A percentile compares a stretch with the other conserved stretches of the same genome.
phyloP scores from a whole-genome alignment of 192 early-diverging fungal genomes.

The Piromyces finnis region DNA sequence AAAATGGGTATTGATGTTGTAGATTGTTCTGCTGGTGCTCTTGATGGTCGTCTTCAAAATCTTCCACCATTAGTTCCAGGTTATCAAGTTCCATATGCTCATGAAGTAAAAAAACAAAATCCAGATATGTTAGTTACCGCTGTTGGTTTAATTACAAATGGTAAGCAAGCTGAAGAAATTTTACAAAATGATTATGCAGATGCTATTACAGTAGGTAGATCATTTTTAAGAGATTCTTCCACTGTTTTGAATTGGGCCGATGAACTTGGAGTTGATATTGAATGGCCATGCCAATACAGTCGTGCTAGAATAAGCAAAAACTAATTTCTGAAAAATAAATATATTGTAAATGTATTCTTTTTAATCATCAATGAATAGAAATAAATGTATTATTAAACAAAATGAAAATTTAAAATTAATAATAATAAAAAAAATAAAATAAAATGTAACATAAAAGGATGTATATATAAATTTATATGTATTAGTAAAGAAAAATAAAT shows the following conservation, averaged over 20 bases:
- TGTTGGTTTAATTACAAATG: constrained; percentile 52
- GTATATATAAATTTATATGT: no score
- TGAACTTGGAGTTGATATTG: constrained; percentile 42
- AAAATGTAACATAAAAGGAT: no score
- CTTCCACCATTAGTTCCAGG: neutral
- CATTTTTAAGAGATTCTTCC: constrained; percentile 46
- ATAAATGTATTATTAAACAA: no score
- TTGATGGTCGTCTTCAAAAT: constrained; percentile 14
- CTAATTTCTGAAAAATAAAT: no score
- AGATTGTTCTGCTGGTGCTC: constrained; percentile 66
- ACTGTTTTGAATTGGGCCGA: constrained; percentile 47
- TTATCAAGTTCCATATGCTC: neutral
- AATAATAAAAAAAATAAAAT: no score
- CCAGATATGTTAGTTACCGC: constrained; percentile 35
- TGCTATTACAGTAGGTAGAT: constrained; percentile 49
- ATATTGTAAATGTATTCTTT: no score
- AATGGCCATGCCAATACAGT: constrained; percentile 47
- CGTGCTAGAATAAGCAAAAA: neutral
- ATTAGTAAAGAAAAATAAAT: no score
- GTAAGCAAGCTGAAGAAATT: constrained; percentile 48
- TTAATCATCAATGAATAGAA: no score
- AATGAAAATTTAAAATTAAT: no score
- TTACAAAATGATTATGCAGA: constrained; percentile 47
- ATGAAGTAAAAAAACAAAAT: neutral
- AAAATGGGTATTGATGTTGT: constrained; percentile 67